Evolutionary conservation across 805 yeast species (phyloP), one percentile per base, ranked within the genome.

Genomic region (Cyberlindnera veronae): DNA sequence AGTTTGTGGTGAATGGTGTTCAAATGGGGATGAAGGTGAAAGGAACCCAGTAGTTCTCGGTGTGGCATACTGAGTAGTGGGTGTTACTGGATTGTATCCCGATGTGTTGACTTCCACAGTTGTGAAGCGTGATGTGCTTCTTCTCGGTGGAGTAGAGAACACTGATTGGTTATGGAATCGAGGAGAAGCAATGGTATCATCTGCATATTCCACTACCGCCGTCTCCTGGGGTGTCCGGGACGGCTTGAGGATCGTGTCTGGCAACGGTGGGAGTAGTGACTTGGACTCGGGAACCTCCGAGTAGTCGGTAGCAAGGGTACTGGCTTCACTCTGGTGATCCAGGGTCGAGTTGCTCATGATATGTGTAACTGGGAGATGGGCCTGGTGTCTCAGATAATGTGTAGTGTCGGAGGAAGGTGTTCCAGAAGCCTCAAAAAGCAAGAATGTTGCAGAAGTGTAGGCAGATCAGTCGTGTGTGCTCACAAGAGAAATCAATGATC

Each of bases 241-340:
- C 12, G 41, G 42, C 20, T 38, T 42, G 17, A 34, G 29, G 3
- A 34, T n/a, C 8, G 48, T 34, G 29, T 50, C 48, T 19, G 55
- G 55, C 7, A 51, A 32, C 3, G 55, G 55, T 2, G 55, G 55
- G 1, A 51, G 37, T 8, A 51, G 41, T 2, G 44, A 43, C 33
- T 40, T 40, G 15, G 44, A 38, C 31, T 49, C 55, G 5, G 51
- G 51, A 3, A 36, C 43, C 10, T 45, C 47, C 1, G 35, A 18
- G 29, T 41, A 41, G 29, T 40, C 44, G 8, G 39, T 40, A 13
- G 23, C 27, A 3, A 32, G 39, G 21, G 44, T 40, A 3, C 24
- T 34, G 12, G 35, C 36, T 14, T 40, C 44, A 4, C 27, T 32
- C 35, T 23, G 29, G 17, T 16, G 24, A 5, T 26, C 29, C 21